Evolutionary conservation across 257 asterid genomes (phyloP), one percentile per base, ranked within the genome.

Genomic region (Coffea canephora): DNA sequence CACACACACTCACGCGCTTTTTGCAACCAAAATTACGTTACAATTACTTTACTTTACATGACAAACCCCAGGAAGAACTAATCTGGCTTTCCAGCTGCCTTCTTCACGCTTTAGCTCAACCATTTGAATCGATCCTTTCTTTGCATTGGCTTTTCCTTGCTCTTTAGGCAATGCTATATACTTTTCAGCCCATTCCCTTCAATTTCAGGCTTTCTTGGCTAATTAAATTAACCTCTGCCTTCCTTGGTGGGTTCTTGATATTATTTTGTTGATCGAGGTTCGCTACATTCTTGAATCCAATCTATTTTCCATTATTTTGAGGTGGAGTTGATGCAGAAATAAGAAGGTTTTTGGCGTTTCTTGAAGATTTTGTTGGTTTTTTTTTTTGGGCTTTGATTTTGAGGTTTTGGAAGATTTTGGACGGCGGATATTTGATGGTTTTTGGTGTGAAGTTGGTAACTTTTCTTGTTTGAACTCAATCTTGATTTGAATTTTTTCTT

Each of bases 281-380:
- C 66, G 78, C 87, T 82, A 74, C 74, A 85, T 77, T 83, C 87
- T 79, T 83, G 89, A 79, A 73, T 84, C 72, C 43, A 75, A 36
- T 85, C 82, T 73, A 66, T 74, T 61, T 70, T 80, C 67, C 11
- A 31, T 75, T 75, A 78, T 82, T 84, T n/a, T 84, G 85, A 81
- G 73, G 80, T 77, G 76, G 69, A 68, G 66, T 74, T 72, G 76
- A 69, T 80, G 86, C 73, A 21, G 80, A 7, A 55, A 76, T 71
- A 52, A 72, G 74, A 70, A 82, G 61, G 52, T 78, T 50, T 50
- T 34, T 75, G 82, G 82, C 75, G 65, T 13, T 76, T 73, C 79
- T 74, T 50, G 77, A 82, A 70, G 77, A 75, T 50, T 50, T 14
- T 55, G 39, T 79, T 69, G 10, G 36, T 71, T 66, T 66, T 1